Evolutionary conservation across 2,329 filamentous ascomycete species (phyloP).

Genomic region (Cercospora sp.): DNA sequence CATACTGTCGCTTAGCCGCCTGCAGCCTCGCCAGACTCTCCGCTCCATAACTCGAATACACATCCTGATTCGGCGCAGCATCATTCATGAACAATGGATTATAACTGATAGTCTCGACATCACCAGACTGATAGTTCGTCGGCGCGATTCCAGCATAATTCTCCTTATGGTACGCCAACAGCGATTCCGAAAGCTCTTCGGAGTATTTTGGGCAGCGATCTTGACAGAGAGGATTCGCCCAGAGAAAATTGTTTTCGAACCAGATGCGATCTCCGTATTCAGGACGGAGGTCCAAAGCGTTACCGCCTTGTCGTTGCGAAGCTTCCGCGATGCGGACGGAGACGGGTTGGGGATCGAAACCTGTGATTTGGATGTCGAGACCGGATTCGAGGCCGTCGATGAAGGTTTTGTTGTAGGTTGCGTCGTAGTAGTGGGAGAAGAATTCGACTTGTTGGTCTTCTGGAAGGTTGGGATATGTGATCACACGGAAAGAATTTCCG

Average conservation of each 20-base stretch:
- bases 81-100: slow-evolving; percentile 32
- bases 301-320: slow-evolving; percentile 23
- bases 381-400: slow-evolving; percentile 15
- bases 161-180: slow-evolving; percentile 20
- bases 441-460: slow-evolving; percentile 26
- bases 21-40: slow-evolving; percentile 29
- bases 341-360: slow-evolving; percentile 27
- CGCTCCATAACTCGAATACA: slow-evolving; percentile 27
- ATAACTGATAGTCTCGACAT: slow-evolving; percentile 17
- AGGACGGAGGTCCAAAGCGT: slow-evolving; percentile 24
- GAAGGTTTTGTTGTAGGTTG: slow-evolving; percentile 18
- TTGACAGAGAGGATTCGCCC: slow-evolving; percentile 25
- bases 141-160: slow-evolving; percentile 18
- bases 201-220: slow-evolving; percentile 24
- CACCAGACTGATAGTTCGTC: slow-evolving; percentile 26
- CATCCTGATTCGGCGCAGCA: slow-evolving; percentile 29
- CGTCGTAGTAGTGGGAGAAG: slow-evolving; percentile 19
- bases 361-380: slow-evolving; percentile 26
- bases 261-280: slow-evolving; percentile 26
- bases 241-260: slow-evolving; percentile 28
- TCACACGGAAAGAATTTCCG: slow-evolving; percentile 28
- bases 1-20: slow-evolving; percentile 27
- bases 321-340: slow-evolving; percentile 23
- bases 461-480: slow-evolving; percentile 21
- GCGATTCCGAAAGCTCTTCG: slow-evolving; percentile 8